Percentiles rank a stretch among this genome's conserved stretches.
phyloP scores from a whole-genome alignment of 495 filamentous ascomycete species.

The Trichocladium uniseriatum region DNA sequence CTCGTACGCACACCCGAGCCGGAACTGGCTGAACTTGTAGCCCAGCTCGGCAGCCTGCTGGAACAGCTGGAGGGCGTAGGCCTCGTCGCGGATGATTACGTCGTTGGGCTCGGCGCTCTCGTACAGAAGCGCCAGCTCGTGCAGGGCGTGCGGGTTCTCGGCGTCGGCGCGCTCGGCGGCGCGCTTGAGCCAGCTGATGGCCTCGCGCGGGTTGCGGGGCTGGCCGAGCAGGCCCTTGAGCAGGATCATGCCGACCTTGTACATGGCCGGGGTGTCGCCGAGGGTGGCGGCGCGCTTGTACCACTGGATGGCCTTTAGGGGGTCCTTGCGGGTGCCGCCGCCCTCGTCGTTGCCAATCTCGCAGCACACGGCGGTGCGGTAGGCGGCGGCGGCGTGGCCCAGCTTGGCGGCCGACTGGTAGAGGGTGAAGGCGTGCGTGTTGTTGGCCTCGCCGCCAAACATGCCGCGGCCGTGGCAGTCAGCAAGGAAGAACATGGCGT shows the following conservation, averaged over 20 bases:
- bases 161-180: conserved; percentile 80
- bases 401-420: conserved; percentile 91
- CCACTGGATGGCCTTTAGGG: conserved; percentile 92
- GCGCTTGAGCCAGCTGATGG: conserved; percentile 82
- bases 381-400: conserved; percentile 77
- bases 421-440: conserved; percentile 81
- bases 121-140: conserved; percentile 84
- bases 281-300: conserved; percentile 86
- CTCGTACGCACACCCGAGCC: conserved; percentile 79
- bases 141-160: conserved; percentile 90
- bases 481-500: conserved; percentile 90
- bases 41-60: conserved; percentile 79
- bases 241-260: conserved; percentile 94
- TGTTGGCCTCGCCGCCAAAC: conserved; percentile 56
- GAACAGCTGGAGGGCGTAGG: conserved; percentile 70
- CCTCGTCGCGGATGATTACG: conserved; percentile 67
- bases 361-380: conserved; percentile 93
- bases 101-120: conserved; percentile 59
- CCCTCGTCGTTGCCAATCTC: conserved; percentile 92
- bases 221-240: conserved; percentile 92
- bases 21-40: conserved; percentile 92
- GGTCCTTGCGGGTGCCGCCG: conserved; percentile 83
- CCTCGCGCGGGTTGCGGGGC: conserved; percentile 71
- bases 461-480: conserved; percentile 77
- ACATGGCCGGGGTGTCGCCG: conserved; percentile 90